Base-by-base conservation (phyloP, 352 stramenopile species). In the Globisporangium sylvaticum region DNA sequence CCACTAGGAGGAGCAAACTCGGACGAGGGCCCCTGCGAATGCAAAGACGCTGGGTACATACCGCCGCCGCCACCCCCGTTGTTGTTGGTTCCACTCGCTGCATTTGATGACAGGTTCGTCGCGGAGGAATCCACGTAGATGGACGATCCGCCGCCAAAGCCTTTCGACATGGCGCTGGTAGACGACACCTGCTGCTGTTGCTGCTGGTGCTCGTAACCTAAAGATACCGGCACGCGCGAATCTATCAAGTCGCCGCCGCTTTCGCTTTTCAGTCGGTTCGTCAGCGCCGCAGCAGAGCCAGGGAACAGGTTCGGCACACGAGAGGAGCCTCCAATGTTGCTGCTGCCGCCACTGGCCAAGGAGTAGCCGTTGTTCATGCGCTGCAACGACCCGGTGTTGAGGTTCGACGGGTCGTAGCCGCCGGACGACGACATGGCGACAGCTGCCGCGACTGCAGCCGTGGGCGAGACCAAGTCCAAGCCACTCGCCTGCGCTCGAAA, bases 331-430 rank as follows among this genome's bases (percentile, higher is more conserved):
- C 58, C 31, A 12, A 12, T 44, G 32, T 22, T 27, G 48, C 39
- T 31, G 2, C 60, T 14, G n/a, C 32, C 29, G 10, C 29, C 52
- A 0, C 39, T 66, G 22, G 27, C 65, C 14, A 65, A 34, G 10
- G 64, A 58, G 57, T 69, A 69, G 29, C 42, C 60, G 42, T 71
- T 62, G 27, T 37, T 63, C 34, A 70, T 70, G 57, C 65, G 65
- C 58, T 70, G 65, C 34, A 70, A 37, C n/a, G 65, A 59, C 18
- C 27, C 50, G 24, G 24, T 50, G 20, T 10, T 25, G 25, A 60
- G 27, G 10, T 60, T 46, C 5, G 62, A 63, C 4, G 64, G 29
- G 5, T 71, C 66, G 22, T 73, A 73, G 39, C 58, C 68, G 55
- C 55, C 6, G 27, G 55, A 60, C 18, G 67, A 70, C 22, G 62